These are phyloP conservation scores for Juncus effusus DNA, from an alignment of 176 grass and related monocot genomes.

Conservation along the genomic window DNA sequence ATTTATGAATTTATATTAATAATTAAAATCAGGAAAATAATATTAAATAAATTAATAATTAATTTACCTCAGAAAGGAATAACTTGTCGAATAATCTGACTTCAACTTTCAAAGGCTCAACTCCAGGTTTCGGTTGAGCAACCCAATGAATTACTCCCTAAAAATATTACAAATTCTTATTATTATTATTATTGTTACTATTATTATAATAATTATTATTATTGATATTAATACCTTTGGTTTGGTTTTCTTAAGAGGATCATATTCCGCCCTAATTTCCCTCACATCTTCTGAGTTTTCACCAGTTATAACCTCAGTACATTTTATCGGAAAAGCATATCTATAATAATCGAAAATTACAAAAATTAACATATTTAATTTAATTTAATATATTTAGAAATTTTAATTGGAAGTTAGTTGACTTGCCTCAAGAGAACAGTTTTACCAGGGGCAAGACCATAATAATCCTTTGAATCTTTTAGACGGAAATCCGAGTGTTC, in stretches of 20 bases:
- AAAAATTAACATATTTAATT: no score
- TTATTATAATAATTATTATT: no score
- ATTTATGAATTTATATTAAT: background rate
- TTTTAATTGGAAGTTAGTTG: background rate
- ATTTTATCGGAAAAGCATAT: no score
- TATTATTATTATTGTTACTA: no score
- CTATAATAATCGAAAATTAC: no score
- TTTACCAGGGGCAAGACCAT: slow-evolving; percentile 27
- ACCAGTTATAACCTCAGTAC: no score
- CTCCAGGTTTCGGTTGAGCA: slow-evolving; percentile 70
- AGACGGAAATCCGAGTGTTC: slow-evolving; percentile 25
- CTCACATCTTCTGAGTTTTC: no score
- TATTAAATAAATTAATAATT: background rate
- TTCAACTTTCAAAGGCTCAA: slow-evolving; percentile 85
- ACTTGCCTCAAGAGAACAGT: slow-evolving; percentile 27
- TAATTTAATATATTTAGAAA: background rate
- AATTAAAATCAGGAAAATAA: slow-evolving; percentile 2
- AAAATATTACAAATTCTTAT: no score
- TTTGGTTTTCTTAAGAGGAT: no score
- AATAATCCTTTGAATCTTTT: slow-evolving; percentile 26
- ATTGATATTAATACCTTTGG: no score
- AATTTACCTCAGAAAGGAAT: slow-evolving; percentile 70
- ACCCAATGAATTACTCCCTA: no score
- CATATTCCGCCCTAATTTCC: no score
- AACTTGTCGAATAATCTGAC: slow-evolving; percentile 87